A percentile compares a stretch with the other conserved stretches of the same genome.
Evolutionary conservation across 176 grass and related monocot species (phyloP).

Genomic region (Hsuehochloa calcarea): DNA sequence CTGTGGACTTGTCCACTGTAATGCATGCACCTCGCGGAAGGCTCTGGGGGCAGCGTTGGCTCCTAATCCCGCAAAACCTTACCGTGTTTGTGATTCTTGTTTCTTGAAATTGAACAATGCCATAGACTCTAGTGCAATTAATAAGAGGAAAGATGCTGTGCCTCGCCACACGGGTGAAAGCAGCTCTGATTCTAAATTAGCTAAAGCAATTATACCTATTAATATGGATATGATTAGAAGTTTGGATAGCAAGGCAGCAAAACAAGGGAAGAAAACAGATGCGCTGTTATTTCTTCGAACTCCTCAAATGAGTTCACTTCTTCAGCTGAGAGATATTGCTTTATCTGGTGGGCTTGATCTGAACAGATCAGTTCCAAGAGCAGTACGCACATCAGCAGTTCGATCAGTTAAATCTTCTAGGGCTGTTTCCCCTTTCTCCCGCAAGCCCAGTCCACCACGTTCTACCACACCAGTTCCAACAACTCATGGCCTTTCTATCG

Average conservation of each 20-base stretch:
- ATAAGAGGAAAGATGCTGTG: constrained; percentile 60
- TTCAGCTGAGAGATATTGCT: constrained; percentile 73
- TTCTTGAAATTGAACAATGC: constrained; percentile 82
- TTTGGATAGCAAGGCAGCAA: constrained; percentile 74
- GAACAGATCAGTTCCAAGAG: constrained; percentile 62
- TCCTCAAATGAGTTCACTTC: constrained; percentile 73
- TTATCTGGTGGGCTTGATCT: constrained; percentile 66
- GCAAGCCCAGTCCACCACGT: constrained; percentile 75
- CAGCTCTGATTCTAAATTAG: constrained; percentile 56
- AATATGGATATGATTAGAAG: constrained; percentile 89
- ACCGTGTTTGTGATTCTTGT: constrained; percentile 96
- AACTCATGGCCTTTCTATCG: constrained; percentile 76
- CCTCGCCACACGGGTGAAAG: constrained; percentile 57
- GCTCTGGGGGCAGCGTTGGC: constrained; percentile 67
- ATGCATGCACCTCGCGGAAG: constrained; percentile 75
- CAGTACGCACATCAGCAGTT: constrained; percentile 50
- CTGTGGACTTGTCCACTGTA: constrained; percentile 89
- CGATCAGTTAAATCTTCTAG: constrained; percentile 78
- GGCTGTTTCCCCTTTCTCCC: constrained; percentile 94
- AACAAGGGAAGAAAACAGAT: constrained; percentile 63
- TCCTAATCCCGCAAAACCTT: constrained; percentile 86
- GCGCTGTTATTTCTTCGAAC: constrained; percentile 51
- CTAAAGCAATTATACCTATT: constrained; percentile 56
- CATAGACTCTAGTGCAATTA: constrained; percentile 45
- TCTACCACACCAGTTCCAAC: constrained; percentile 82